These are phyloP conservation scores for Penicillium sp. DNA, from an alignment of 2,329 filamentous ascomycete species.

Conservation along the genomic window DNA sequence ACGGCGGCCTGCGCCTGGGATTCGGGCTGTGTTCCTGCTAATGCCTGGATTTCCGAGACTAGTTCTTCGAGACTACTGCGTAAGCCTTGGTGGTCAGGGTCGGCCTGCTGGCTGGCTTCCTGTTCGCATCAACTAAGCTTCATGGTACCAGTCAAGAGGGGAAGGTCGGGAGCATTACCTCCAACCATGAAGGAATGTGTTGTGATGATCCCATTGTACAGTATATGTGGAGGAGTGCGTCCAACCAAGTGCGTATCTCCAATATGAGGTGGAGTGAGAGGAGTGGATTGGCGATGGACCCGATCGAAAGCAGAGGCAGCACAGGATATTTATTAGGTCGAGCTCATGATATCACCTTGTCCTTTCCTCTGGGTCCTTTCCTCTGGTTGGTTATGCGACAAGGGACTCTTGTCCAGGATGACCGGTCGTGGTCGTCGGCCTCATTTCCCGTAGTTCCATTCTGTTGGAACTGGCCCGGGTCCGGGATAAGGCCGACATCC, in stretches of 20 bases:
- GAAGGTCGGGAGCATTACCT: neutral
- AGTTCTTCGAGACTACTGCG: neutral
- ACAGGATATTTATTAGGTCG: neutral
- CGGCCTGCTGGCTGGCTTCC: neutral
- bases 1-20: neutral
- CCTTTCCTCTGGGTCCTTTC: too few relatives aligned
- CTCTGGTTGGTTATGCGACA: neutral
- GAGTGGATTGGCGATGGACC: neutral
- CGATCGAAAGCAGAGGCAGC: neutral
- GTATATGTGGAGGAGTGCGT: neutral
- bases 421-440: neutral
- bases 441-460: neutral
- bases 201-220: neutral
- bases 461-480: neutral
- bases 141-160: too few relatives aligned
- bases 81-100: neutral
- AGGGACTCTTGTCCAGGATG: neutral
- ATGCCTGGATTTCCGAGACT: neutral
- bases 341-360: neutral
- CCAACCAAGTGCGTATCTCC: neutral
- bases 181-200: neutral
- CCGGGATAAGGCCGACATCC: conserved; percentile 2
- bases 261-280: neutral
- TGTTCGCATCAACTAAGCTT: neutral
- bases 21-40: neutral